Evolutionary conservation across 2,329 filamentous ascomycete genomes (phyloP), one percentile per base, ranked within the genome.

Genomic region (Claviceps digitariae): DNA sequence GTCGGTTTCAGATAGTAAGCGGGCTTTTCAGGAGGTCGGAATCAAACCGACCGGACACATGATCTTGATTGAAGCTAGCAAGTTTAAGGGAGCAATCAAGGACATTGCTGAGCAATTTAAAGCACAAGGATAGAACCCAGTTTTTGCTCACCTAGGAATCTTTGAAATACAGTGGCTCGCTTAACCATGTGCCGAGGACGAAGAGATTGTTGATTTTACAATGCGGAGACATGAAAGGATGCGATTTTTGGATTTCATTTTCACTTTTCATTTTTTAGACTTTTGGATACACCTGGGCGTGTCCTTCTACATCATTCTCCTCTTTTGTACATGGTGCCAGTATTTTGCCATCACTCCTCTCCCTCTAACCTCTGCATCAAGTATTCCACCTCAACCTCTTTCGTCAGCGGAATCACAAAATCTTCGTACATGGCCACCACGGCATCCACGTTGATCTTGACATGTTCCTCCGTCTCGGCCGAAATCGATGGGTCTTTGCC

Each of bases 341-440:
- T 12, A 8, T 34, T 4, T 3, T 29, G 10, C 20, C 45, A 41
- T 45, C 21, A 51, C 17, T 64, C 66, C 52, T 81, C 80, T 52
- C 63, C 66, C 53, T 81, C 80, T 52, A 98, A 73, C 58, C 93
- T 80, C 70, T 97, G 89, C 88, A 98, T 95, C 61, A 98, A 74
- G 67, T 98, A 98, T 62, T 98, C 93, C 10, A 98, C 90, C 74
- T 98, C 93, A 43, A 98, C 91, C 58, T 90, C 86, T 70, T 98
- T 98, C n/a, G 93, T 98, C 67, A 97, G 71, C 0, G 93, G 93
- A 61, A 98, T 98, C 56, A 98, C 90, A 70, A 87, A 87, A 67
- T 95, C 81, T 77, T 82, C 82, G 72, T 95, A 95, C 85, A 95
- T 91, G 57, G 78, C 76, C 51, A 95, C 88, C 25, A 95, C 89